These are phyloP conservation scores for Penicillium egyptiacum DNA, from an alignment of 495 filamentous ascomycete species.

Conservation along the genomic window DNA sequence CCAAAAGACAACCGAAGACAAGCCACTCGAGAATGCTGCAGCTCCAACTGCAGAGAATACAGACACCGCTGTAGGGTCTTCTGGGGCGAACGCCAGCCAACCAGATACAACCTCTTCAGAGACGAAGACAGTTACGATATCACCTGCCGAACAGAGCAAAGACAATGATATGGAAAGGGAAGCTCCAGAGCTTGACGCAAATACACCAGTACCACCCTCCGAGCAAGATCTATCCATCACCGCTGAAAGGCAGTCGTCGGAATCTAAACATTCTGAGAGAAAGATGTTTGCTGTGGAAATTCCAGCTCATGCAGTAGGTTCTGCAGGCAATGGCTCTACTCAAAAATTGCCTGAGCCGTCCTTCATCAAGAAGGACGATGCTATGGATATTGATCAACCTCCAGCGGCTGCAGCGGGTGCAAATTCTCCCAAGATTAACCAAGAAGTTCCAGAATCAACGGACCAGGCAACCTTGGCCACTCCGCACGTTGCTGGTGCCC, in stretches of 20 bases:
- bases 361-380: slow-evolving; percentile 4
- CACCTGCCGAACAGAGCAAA: background rate
- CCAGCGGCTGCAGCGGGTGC: slow-evolving; percentile 6
- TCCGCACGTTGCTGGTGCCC: slow-evolving; percentile 11
- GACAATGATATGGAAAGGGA: background rate
- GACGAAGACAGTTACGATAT: background rate
- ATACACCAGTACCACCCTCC: background rate
- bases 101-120: background rate
- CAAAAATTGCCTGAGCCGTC: background rate
- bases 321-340: background rate
- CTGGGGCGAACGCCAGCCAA: slow-evolving; percentile 5
- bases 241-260: background rate
- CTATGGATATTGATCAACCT: slow-evolving; percentile 19
- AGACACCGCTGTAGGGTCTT: slow-evolving; percentile 8
- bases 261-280: background rate
- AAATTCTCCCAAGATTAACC: slow-evolving; percentile 3
- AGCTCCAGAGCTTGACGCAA: background rate
- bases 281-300: slow-evolving; percentile 18
- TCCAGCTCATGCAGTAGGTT: slow-evolving; percentile 8
- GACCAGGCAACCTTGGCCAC: slow-evolving; percentile 8
- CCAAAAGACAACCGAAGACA: background rate
- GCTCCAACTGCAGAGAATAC: background rate
- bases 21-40: background rate
- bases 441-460: background rate
- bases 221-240: background rate